Percentiles rank a stretch among this genome's conserved stretches.
Conservation (phyloP, 306 rosid species). For the Lathyrus sativus region DNA sequence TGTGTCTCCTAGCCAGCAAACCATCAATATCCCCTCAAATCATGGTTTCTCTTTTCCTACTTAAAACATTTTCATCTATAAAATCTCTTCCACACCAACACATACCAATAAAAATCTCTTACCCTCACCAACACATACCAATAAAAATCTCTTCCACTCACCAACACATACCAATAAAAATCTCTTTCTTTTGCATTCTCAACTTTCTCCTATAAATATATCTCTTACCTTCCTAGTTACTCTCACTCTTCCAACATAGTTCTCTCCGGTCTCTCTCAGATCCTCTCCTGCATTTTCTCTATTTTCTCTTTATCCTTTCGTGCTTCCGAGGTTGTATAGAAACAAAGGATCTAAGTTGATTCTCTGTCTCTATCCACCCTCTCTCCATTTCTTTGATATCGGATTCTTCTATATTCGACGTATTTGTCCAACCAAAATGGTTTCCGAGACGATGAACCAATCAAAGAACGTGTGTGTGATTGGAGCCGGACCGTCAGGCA, state of each 20-base stretch:
- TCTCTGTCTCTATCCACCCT: background rate
- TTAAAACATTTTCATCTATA: conserved; percentile 40
- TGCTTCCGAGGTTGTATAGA: background rate
- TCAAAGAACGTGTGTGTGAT: conserved; percentile 75
- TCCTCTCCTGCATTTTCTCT: background rate
- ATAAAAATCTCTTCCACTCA: conserved; percentile 36
- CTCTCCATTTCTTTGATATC: background rate
- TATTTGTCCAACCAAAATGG: conserved; percentile 45
- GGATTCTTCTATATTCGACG: background rate
- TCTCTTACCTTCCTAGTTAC: background rate
- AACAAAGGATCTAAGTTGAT: background rate
- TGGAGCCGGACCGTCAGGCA: conserved; percentile 90
- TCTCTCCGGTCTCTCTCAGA: background rate
- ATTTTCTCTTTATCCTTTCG: background rate
- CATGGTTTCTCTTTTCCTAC: conserved; percentile 38
- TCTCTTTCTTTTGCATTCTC: conserved; percentile 30
- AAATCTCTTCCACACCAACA: conserved; percentile 35
- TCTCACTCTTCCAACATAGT: background rate
- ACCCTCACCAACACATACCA: conserved; percentile 17
- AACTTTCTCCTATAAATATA: background rate
- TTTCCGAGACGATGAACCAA: conserved; percentile 48
- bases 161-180: conserved; percentile 19
- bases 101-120: conserved; percentile 14
- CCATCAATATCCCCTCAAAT: conserved; percentile 53
- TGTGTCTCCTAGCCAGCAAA: conserved; percentile 62